Evolutionary conservation across 345 rosid species (phyloP), one percentile per base, ranked within the genome.

Genomic region (Cardamine occulta): DNA sequence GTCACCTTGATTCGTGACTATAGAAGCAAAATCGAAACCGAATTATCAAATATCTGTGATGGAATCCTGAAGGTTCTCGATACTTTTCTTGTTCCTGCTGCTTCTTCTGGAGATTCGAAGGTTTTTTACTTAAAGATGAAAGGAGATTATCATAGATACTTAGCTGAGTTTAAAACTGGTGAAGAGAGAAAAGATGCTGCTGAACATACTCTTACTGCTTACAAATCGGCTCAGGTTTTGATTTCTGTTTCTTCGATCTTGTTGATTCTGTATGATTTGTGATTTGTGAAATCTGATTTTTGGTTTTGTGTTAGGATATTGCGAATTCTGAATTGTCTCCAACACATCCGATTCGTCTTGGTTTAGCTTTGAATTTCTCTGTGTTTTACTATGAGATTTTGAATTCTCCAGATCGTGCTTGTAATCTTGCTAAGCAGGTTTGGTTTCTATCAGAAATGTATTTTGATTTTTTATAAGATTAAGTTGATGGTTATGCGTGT

Each of bases 331-430:
- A 93, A 61, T 78, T 93, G 74, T 86, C 98, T 70, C 94, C 97
- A 6, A 91, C 98, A 14, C 97, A 93, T 44, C 97, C 96, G 9
- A 93, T 91, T 80, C 96, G 97, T 40, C 91, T 93, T 0, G 96
- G 98, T 34, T 63, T 91, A 77, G 97, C 98, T 4, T 85, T 93
- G 54, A 89, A 93, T 78, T 91, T 93, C 85, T 93, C 94, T 40
- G 94, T 93, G 28, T 93, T 93, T 73, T 91, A 89, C 83, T 93
- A 91, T 53, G 97, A 91, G 84, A 91, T 93, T 66, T 84, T 93
- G 69, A 93, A 89, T 68, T 89, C 98, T 84, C 93, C 96, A 18
- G 96, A 91, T 65, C 96, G 96, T 31, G 98, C 98, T 57, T 93
- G 98, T 87, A 88, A 44, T 83, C 91, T 93, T 21, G 96, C 97